Base-by-base conservation (phyloP, 441 rosid species). In the Pelargonium cotyledonis region DNA sequence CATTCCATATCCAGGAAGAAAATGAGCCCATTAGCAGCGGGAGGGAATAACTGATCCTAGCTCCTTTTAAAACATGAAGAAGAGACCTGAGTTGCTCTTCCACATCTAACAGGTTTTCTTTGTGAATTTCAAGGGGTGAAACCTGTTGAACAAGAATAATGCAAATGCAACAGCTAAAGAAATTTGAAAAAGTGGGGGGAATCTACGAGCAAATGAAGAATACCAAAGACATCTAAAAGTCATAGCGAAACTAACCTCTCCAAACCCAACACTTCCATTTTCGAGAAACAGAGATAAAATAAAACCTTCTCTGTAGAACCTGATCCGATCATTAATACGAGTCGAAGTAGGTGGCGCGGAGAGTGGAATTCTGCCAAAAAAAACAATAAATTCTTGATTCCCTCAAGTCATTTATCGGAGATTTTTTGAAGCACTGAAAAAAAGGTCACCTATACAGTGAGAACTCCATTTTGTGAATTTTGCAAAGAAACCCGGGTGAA, bases 1-100 rank as follows among this genome's bases (percentile, higher is more conserved):
- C 85, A 68, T 76, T 84, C 92, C 92, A 84, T 80, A 91, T 80
- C 99, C 99, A 95, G 75, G 92, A 86, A 75, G 96, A 80, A 80
- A 86, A 71, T 65, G 92, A 85, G 53, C 88, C 95, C 72, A 79
- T 85, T 68, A 91, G 79, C 73, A 88, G 73, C 70, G 92, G 88
- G 73, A 90, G 83, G 75, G 80, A 79, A 72, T 70, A 72, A 77
- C 77, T 70, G 69, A 95, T 72, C 64, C 75, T 80, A 70, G 87
- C 84, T 79, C 92, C 97, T 78, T 75, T 71, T 65, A 86, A 73
- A 72, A 74, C 80, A 74, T 90, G 96, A 78, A 81, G 69, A 67
- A 91, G 79, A 77, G 83, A 85, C 47, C 77, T 79, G 44, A 95
- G 94, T 80, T 95, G 97, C 83, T 83, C 94, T 82, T 91, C 97